phyloP scores from a whole-genome alignment of 2,329 filamentous ascomycete species.

The Arachnomyces sp. region DNA sequence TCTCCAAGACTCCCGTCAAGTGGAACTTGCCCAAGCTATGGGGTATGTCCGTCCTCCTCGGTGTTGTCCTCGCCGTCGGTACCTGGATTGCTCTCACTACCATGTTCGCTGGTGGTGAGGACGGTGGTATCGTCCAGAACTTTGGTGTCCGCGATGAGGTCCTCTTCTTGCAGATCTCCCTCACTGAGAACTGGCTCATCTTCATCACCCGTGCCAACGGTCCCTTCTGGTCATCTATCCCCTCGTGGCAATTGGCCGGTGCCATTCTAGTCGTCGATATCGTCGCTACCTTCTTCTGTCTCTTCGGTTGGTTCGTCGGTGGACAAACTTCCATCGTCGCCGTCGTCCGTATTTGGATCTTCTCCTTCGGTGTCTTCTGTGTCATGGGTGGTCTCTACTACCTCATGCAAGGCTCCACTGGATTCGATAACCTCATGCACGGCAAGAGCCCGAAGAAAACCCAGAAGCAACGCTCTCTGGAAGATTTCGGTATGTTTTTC shows the following conservation, averaged over 20 bases:
- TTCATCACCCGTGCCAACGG: constrained; percentile 92
- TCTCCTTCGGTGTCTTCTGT: constrained; percentile 83
- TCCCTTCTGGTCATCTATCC: constrained; percentile 82
- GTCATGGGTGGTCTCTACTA: constrained; percentile 72
- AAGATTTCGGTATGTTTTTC: constrained; percentile 71
- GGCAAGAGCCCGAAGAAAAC: constrained; percentile 75
- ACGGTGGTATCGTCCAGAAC: constrained; percentile 84
- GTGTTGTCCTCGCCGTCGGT: constrained; percentile 69
- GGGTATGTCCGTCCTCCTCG: constrained; percentile 82
- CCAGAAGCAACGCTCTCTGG: constrained; percentile 73
- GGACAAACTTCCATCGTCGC: constrained; percentile 68
- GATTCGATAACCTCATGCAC: constrained; percentile 90
- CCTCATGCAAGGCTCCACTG: constrained; percentile 68
- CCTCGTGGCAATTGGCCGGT: constrained; percentile 73
- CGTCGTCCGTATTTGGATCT: constrained; percentile 82
- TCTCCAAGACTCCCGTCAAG: constrained; percentile 77
- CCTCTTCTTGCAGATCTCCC: constrained; percentile 80
- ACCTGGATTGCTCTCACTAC: constrained; percentile 87
- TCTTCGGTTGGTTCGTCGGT: constrained; percentile 74
- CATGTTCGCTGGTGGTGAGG: constrained; percentile 59
- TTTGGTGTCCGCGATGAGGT: constrained; percentile 73
- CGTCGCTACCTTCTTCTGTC: constrained; percentile 73
- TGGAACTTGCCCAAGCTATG: constrained; percentile 93
- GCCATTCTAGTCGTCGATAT: constrained; percentile 77
- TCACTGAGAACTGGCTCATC: constrained; percentile 93